Base-by-base conservation (phyloP, 306 rosid genomes). In the Acacia melanoxylon region DNA sequence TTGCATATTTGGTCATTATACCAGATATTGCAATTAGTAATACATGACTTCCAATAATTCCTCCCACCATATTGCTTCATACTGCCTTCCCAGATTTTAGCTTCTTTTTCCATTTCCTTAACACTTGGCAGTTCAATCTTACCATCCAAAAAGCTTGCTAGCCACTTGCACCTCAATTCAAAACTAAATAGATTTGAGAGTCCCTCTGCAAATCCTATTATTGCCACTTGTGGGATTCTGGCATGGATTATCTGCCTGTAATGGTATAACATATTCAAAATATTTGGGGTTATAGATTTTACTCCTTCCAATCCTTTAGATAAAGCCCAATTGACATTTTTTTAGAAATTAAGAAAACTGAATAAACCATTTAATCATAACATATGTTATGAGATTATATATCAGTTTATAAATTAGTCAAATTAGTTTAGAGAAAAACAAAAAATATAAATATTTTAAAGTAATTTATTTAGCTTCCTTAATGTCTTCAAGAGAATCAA, bases 141-240 rank as follows among this genome's bases (percentile, higher is more conserved):
- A 51, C 89, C 90, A 61, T 85, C 82, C 51, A 91, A 74, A 10
- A 86, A 79, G n/a, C 85, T 75, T 1, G 52, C 82, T 8, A 89
- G 27, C 92, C 94, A 91, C 78, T 81, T 80, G 49, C 86, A 63
- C 78, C 86, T 81, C 19, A 91, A 81, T 54, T 91, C 90, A 0
- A 67, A 75, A 27, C 48, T 3, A 22, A 12, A 41, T 52, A 89
- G 37, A 69, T 86, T 86, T 72, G 85, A 86, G 79, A 76, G 31
- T 3, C 85, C 61, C 61, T 91, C 91, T 0, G 62, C 83, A 24
- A 78, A 89, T 24, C 92, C 94, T 72, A 84, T 80, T 4, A 86
- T 24, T 45, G 89, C 92, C 37, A 89, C 6, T 63, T 83, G 86
- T 40, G 90, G 84, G 5, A 90, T 89, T 45, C 78, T 33, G 22